Evolutionary conservation across 495 filamentous ascomycete genomes (phyloP), one percentile per base, ranked within the genome.

Genomic region (Poronia punctata): DNA sequence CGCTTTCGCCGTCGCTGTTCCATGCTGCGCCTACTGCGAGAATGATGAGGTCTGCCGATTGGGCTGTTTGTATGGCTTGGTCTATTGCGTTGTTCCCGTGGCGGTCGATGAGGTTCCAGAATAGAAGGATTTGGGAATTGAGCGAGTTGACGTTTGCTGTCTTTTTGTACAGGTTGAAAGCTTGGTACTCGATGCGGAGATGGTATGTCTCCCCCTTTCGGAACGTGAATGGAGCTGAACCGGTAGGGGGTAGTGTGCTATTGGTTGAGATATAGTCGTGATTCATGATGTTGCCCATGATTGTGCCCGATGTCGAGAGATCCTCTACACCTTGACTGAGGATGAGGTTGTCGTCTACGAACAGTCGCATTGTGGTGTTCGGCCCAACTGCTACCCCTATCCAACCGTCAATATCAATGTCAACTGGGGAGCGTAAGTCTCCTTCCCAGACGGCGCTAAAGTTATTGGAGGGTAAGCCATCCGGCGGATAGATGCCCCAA

Each of bases 371-470:
- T 10, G 64, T 66, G 8, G 57, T 61, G 22, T 65, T 65, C 6
- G 64, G 52, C 6, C 60, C 56, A 17, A 68, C 39, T 1, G 56
- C 64, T 4, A 62, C 54, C 2, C 54, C 57, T 27, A 61, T 50
- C 54, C 54, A 59, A 1, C 62, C 61, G 24, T 67, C 48, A 17
- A 62, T 54, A 18, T 62, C 56, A 9, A 42, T 30, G 35, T 66
- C 62, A 4, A 64, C 58, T 3, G 57, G 62, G 0, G 62, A 54
- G 32, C 54, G 32, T 16, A 70, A 31, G 14, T 56, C 48, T 10
- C 62, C 64, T 38, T 67, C 64, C 64, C 61, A 68, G 8, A 56
- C 44, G 9, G 56, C 64, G 29, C 65, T 68, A 43, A 67, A 70
- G 37, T 66, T 66, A 38, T 66, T 68, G 1, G 61, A 65, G 8